Evolutionary conservation across 768 basidiomycete genomes (phyloP).

Genomic region (Collybia sordida): DNA sequence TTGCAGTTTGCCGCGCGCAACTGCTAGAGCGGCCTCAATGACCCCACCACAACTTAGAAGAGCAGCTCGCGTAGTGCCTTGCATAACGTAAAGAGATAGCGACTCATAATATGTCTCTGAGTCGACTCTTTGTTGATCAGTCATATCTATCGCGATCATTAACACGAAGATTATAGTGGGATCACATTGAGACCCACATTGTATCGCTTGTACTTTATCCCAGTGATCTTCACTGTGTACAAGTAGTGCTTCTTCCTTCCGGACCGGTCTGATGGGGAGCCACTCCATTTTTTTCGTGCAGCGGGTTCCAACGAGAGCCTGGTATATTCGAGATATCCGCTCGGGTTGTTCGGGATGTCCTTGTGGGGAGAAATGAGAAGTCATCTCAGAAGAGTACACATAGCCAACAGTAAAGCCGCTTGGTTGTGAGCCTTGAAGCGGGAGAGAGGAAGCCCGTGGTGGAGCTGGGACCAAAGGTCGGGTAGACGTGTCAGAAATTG

Average conservation of each 20-base stretch:
- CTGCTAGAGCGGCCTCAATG: slow-evolving; percentile 84
- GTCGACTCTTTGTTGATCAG: slow-evolving; percentile 69
- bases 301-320: slow-evolving; percentile 56
- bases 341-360: slow-evolving; percentile 75
- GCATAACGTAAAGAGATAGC: slow-evolving; percentile 89
- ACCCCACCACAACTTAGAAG: slow-evolving; percentile 92
- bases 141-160: slow-evolving; percentile 53
- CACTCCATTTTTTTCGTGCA: slow-evolving; percentile 73
- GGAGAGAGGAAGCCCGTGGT: slow-evolving; percentile 45
- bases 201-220: slow-evolving; percentile 84
- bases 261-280: slow-evolving; percentile 73
- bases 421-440: slow-evolving; percentile 24
- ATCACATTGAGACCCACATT: slow-evolving; percentile 53
- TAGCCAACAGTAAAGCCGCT: slow-evolving; percentile 65
- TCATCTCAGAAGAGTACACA: slow-evolving; percentile 87
- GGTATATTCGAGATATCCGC: slow-evolving; percentile 78
- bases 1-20: slow-evolving; percentile 75
- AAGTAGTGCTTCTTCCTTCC: slow-evolving; percentile 76
- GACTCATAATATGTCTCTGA: slow-evolving; percentile 86
- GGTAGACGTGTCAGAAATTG: neutral
- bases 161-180: neutral
- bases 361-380: slow-evolving; percentile 68
- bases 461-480: neutral
- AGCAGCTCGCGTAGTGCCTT: slow-evolving; percentile 81
- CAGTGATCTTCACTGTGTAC: slow-evolving; percentile 92